phyloP scores from a whole-genome alignment of 2,329 filamentous ascomycete species.

The Aspergillus ochraceoroseus region DNA sequence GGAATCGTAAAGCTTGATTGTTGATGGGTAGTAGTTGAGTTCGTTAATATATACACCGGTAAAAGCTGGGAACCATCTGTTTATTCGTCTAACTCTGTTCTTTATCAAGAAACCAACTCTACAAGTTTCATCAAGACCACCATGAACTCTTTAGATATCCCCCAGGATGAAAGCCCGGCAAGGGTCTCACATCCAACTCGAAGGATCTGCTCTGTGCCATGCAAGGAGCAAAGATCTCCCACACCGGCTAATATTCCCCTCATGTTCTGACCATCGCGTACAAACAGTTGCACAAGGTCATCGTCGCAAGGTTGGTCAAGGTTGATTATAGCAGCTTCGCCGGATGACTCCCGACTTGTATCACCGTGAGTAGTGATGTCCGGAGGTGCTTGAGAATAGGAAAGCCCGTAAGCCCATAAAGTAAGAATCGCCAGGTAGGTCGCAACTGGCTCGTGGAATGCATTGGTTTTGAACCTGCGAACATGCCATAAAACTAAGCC shows the following conservation, averaged over 20 bases:
- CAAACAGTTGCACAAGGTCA: constrained; percentile 55
- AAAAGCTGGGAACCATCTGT: too few relatives aligned
- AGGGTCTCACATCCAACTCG: constrained; percentile 39
- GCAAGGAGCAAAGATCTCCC: constrained; percentile 45
- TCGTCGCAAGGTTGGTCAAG: constrained; percentile 55
- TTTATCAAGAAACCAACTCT: constrained; percentile 20
- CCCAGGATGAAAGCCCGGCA: constrained; percentile 34
- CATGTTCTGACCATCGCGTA: constrained; percentile 49
- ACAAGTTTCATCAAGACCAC: constrained; percentile 33
- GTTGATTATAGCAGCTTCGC: constrained; percentile 46
- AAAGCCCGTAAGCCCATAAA: constrained; percentile 47
- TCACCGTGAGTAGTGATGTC: constrained; percentile 22
- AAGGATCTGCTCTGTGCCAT: constrained; percentile 39
- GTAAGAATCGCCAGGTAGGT: constrained; percentile 46
- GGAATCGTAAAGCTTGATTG: too few relatives aligned
- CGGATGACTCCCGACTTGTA: constrained; percentile 16
- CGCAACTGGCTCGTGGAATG: constrained; percentile 47
- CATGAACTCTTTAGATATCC: constrained; percentile 32
- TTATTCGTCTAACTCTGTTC: background rate
- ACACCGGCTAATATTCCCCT: constrained; percentile 50
- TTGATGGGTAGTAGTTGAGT: too few relatives aligned
- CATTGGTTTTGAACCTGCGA: constrained; percentile 46
- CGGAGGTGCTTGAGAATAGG: constrained; percentile 28
- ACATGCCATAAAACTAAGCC: constrained; percentile 52
- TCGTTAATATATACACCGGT: constrained; percentile 1